phyloP scores from a whole-genome alignment of 176 grass and related monocot genomes.

The Miscanthus lutarioriparius region DNA sequence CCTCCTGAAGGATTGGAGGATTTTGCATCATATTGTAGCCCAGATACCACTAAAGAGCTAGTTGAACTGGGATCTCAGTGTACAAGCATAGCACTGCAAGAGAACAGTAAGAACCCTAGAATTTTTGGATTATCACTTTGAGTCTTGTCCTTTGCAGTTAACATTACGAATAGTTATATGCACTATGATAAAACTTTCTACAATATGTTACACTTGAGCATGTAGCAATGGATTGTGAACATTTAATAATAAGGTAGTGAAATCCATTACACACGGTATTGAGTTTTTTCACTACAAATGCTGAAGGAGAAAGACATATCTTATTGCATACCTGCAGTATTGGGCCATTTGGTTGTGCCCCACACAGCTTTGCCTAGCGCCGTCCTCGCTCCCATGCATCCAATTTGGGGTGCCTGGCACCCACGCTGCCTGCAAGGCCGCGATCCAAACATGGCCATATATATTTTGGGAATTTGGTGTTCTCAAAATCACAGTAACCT shows the following conservation, averaged over 20 bases:
- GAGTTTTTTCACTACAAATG: not conserved
- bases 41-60: slow-evolving; percentile 29
- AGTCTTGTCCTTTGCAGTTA: slow-evolving; percentile 2
- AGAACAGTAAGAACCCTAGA: slow-evolving; percentile 25
- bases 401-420: not conserved
- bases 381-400: not conserved
- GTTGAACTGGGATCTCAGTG: slow-evolving; percentile 31
- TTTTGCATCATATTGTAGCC: slow-evolving; percentile 47
- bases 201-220: slow-evolving; percentile 13
- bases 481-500: slow-evolving; percentile 5
- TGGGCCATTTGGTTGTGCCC: not conserved
- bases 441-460: not conserved
- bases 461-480: not conserved
- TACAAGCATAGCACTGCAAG: slow-evolving; percentile 30
- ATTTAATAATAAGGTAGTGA: slow-evolving; percentile 31
- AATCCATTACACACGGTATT: slow-evolving; percentile 11
- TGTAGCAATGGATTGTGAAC: slow-evolving; percentile 23
- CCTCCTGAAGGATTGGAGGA: slow-evolving; percentile 78
- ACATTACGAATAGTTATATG: not conserved
- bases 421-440: not conserved
- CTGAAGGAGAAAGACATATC: not conserved
- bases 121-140: slow-evolving; percentile 5
- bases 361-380: not conserved
- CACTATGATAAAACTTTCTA: slow-evolving; percentile 21
- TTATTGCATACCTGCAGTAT: not conserved